Evolutionary conservation across 2,329 filamentous ascomycete genomes (phyloP), one percentile per base, ranked within the genome.

Genomic region (Leptoxyphium fumago): DNA sequence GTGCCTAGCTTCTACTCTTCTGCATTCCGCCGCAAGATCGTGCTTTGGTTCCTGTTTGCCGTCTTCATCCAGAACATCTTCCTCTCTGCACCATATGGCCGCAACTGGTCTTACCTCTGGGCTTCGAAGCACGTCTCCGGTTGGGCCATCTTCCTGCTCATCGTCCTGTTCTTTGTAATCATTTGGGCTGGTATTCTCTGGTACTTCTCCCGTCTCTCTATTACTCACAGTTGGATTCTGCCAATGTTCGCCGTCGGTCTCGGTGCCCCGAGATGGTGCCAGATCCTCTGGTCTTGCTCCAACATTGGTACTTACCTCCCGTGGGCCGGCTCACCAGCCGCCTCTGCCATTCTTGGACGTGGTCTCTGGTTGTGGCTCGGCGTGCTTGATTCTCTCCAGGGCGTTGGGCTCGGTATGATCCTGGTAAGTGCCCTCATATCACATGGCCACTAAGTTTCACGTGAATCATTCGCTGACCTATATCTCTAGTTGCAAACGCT

Each of bases 31-130:
- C 72, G 78, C 46, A 80, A 79, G 61, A 75, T 81, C 47, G 71
- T 81, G 39, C 64, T 78, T 10, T 82, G 78, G 78, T 81, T 80
- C 63, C 75, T 80, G 59, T 61, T 77, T 45, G 71, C 74, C 2
- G 74, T 81, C 38, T 64, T 80, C 46, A 61, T 81, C 29, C 77
- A 81, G 55, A 82, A 82, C 59, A 80, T 78, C 67, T 82, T 77
- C 63, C 68, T 82, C 26, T 75, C 74, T 18, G 71, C 78, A 1
- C 76, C 74, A 1, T 82, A 80, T 53, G 78, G 78, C 38, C 72
- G 78, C 43, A 81, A 79, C 57, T 82, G 78, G 78, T 64, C 65
- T 38, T 82, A 71, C 62, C 68, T 81, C 15, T 81, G 76, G 71
- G 66, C 64, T 42, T 74, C 72, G 14, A 63, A 71, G 38, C 70